These are phyloP conservation scores for Penicillium alfredii DNA, from an alignment of 495 filamentous ascomycete species.

Conservation along the genomic window DNA sequence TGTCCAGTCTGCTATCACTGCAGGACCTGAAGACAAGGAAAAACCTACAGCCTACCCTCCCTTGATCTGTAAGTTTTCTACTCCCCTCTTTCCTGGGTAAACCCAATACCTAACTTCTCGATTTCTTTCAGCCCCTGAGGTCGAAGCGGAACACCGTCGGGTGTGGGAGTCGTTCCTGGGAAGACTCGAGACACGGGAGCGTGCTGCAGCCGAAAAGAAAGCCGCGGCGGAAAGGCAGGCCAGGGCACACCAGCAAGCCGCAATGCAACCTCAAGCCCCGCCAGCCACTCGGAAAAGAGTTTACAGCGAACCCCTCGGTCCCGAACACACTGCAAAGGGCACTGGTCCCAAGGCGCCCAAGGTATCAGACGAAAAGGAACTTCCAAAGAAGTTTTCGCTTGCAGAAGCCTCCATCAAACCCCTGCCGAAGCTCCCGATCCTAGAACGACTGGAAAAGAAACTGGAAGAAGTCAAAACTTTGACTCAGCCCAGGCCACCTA, in stretches of 20 bases:
- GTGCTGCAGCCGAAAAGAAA: too few relatives aligned
- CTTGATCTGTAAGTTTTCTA: too few relatives aligned
- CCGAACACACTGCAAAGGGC: slow-evolving; percentile 8
- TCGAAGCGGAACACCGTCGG: too few relatives aligned
- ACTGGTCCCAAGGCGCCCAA: slow-evolving; percentile 22
- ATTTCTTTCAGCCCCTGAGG: too few relatives aligned
- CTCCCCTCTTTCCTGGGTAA: too few relatives aligned
- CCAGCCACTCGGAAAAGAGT: slow-evolving; percentile 22
- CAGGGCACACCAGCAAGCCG: slow-evolving; percentile 10
- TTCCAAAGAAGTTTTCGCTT: slow-evolving; percentile 25
- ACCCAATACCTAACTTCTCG: too few relatives aligned
- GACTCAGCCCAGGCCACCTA: slow-evolving; percentile 18
- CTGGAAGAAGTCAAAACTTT: slow-evolving; percentile 18
- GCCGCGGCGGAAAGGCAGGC: slow-evolving; percentile 17
- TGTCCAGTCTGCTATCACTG: background rate
- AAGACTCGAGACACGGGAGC: too few relatives aligned
- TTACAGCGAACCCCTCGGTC: slow-evolving; percentile 15
- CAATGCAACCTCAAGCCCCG: slow-evolving; percentile 14
- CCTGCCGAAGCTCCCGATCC: slow-evolving; percentile 35
- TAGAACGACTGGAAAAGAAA: slow-evolving; percentile 25
- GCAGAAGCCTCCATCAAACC: slow-evolving; percentile 29
- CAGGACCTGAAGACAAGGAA: background rate
- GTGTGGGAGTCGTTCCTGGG: too few relatives aligned
- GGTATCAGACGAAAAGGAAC: slow-evolving; percentile 11
- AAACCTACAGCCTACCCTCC: too few relatives aligned